phyloP scores from a whole-genome alignment of 495 filamentous ascomycete species.

The Hypoxylon subgilvum region DNA sequence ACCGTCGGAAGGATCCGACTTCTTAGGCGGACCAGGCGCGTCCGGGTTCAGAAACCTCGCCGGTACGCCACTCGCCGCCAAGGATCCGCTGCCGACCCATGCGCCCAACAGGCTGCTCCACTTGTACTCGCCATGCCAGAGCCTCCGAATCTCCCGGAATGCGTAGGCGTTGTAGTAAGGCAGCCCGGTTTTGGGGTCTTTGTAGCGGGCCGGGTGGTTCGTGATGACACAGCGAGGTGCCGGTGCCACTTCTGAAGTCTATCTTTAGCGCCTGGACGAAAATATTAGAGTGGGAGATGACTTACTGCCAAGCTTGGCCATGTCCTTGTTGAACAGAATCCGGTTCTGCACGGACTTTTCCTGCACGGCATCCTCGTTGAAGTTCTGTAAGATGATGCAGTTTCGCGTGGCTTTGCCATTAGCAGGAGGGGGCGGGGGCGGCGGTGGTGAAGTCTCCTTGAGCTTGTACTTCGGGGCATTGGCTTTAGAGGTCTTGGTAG shows the following conservation, averaged over 20 bases:
- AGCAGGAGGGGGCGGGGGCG: conserved; percentile 34
- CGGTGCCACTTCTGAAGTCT: conserved; percentile 53
- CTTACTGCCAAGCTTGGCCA: conserved; percentile 60
- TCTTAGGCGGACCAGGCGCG: conserved; percentile 39
- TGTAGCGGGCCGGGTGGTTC: conserved; percentile 74
- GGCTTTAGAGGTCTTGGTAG: conserved; percentile 22
- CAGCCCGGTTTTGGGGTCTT: conserved; percentile 77
- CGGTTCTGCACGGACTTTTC: conserved; percentile 60
- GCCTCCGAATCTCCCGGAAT: conserved; percentile 72
- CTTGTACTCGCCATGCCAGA: conserved; percentile 68
- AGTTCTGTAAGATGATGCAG: conserved; percentile 64
- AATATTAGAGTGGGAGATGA: not conserved
- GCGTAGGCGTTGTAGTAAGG: conserved; percentile 77
- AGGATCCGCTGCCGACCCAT: conserved; percentile 68
- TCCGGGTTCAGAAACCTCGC: conserved; percentile 64
- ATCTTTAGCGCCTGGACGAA: conserved; percentile 22
- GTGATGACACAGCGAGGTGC: conserved; percentile 76
- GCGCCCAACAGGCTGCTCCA: conserved; percentile 79
- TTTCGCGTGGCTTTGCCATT: conserved; percentile 51
- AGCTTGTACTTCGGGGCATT: conserved; percentile 35
- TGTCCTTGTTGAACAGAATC: conserved; percentile 59
- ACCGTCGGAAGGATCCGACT: conserved; percentile 11
- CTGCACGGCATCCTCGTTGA: conserved; percentile 59
- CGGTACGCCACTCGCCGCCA: conserved; percentile 71
- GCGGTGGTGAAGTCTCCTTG: conserved; percentile 32